Evolutionary conservation across 1,284 basidiomycete genomes (phyloP), one percentile per base, ranked within the genome.

Genomic region (Sporisorium graminicola): DNA sequence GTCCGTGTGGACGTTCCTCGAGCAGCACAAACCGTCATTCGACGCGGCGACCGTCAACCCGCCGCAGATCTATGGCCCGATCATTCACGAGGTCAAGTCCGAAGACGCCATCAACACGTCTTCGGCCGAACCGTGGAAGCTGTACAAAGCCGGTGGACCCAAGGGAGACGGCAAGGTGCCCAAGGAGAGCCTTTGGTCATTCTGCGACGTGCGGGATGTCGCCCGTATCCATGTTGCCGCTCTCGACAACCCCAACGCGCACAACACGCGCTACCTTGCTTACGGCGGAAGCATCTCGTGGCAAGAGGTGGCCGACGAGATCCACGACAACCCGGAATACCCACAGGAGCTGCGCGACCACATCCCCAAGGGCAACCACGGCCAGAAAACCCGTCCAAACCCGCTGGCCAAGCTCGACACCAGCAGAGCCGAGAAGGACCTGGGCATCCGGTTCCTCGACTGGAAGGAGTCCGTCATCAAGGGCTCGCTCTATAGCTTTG

Each of bases 1-100:
- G 16, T 78, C 83, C 5, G 83, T 85, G 0, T 87, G 86, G 86
- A 53, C 80, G 5, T 86, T 82, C 54, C 60, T 86, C 16, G 69
- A 82, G n/a, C 55, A 81, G 35, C 70, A 84, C 58, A 80, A 84
- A 24, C 74, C 74, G 12, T 14, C 42, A 0, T 77, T 77, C 22
- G 80, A 81, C 51, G 68, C 77, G 16, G 56, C 65, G 3, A 75
- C 70, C 14, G 67, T 81, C 60, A 72, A 78, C 47, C 79, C 79
- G 3, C 77, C 78, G 5, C 62, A 70, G 27, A 71, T 82, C 52
- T 81, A 81, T 54, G 80, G 80, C 4, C 80, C 79, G 22, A 71
- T 77, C 57, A 72, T 77, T 37, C 74, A 77, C 51, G 29, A 64
- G 24, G 59, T 77, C 52, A 59, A 60, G 6, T 69, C 65, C 13